Evolutionary conservation across 192 early-diverging fungal genomes (phyloP).

Genomic region (Coemansia sp.): DNA sequence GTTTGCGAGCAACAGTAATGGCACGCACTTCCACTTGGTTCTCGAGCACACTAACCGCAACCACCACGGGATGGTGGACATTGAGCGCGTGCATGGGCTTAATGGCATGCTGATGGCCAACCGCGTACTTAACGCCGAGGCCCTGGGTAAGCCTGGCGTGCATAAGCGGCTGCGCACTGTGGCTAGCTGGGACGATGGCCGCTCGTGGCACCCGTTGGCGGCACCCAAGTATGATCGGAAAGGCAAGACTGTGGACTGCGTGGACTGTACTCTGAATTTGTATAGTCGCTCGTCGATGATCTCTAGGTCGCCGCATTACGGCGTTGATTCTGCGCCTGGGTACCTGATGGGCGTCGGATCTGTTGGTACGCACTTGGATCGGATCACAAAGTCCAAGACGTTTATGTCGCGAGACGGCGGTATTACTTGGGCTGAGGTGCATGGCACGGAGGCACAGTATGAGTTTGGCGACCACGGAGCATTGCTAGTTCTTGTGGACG

Average conservation of each 20-base stretch:
- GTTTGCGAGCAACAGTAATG: constrained; percentile 89
- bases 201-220: constrained; percentile 66
- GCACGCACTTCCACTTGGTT: constrained; percentile 74
- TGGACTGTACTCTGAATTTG: constrained; percentile 77
- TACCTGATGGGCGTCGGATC: constrained; percentile 91
- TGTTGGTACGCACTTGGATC: constrained; percentile 67
- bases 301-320: constrained; percentile 63
- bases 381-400: constrained; percentile 67
- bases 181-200: constrained; percentile 91
- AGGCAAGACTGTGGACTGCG: constrained; percentile 30
- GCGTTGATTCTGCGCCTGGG: constrained; percentile 72
- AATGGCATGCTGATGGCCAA: constrained; percentile 90
- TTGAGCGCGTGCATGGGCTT: constrained; percentile 88
- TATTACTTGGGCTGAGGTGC: constrained; percentile 76
- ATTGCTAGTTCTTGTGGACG: constrained; percentile 74
- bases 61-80: constrained; percentile 74
- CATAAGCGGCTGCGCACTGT: constrained; percentile 71
- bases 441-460: constrained; percentile 66
- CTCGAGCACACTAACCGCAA: constrained; percentile 85
- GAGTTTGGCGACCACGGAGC: constrained; percentile 95
- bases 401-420: constrained; percentile 89
- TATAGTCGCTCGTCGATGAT: constrained; percentile 69
- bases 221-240: constrained; percentile 57
- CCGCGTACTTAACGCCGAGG: constrained; percentile 72
- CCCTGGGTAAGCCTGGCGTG: constrained; percentile 57